A percentile compares a stretch with the other conserved stretches of the same genome.
phyloP scores from a whole-genome alignment of 1,284 basidiomycete species.

The Irpex sp. region DNA sequence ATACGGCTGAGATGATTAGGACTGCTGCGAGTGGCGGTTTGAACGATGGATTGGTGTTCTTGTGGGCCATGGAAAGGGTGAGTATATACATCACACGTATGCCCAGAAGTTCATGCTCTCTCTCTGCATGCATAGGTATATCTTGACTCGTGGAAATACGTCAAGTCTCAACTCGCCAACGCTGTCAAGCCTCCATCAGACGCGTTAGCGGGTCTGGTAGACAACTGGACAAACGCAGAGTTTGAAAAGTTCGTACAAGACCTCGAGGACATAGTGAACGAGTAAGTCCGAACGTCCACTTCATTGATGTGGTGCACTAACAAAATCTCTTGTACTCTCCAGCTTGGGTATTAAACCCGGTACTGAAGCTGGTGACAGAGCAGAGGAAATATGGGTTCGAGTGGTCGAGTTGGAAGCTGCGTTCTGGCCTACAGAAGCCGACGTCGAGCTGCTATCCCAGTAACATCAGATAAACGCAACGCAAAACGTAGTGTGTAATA shows the following conservation, averaged over 20 bases:
- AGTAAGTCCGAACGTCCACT: slow-evolving; percentile 15
- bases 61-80: slow-evolving; percentile 80
- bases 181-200: slow-evolving; percentile 22
- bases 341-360: slow-evolving; percentile 37
- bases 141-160: slow-evolving; percentile 63
- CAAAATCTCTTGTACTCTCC: not conserved
- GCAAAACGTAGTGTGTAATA: too few species aligned
- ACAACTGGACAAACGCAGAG: slow-evolving; percentile 64
- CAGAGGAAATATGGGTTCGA: slow-evolving; percentile 54
- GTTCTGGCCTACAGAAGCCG: slow-evolving; percentile 51
- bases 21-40: slow-evolving; percentile 42
- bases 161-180: slow-evolving; percentile 27
- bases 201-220: slow-evolving; percentile 50
- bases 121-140: slow-evolving; percentile 44
- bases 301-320: too few species aligned
- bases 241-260: slow-evolving; percentile 60
- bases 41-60: slow-evolving; percentile 64
- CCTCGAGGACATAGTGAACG: slow-evolving; percentile 52
- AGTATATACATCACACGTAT: too few species aligned
- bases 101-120: too few species aligned
- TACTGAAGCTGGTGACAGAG: slow-evolving; percentile 35
- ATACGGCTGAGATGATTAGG: slow-evolving; percentile 67
- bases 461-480: not conserved
- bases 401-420: slow-evolving; percentile 56
- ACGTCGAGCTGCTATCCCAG: not conserved